A percentile compares a stretch with the other conserved stretches of the same genome.
Evolutionary conservation across 345 rosid species (phyloP).

Genomic region (Eucalyptus regnans): DNA sequence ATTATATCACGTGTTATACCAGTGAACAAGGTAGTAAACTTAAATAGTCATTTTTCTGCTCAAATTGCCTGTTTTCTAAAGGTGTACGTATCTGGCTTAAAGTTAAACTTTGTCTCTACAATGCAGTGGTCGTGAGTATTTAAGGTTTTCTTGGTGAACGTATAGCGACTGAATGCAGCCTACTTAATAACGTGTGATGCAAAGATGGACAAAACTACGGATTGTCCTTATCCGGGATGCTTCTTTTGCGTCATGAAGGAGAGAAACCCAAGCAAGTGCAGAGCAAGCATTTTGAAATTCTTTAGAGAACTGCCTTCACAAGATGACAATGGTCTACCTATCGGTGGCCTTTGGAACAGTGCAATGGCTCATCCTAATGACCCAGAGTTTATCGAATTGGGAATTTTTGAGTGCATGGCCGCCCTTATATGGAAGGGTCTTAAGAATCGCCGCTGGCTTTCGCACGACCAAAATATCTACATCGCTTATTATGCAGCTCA

Average conservation of each 20-base stretch:
- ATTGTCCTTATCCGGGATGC: conserved; percentile 95
- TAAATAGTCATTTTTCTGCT: not conserved
- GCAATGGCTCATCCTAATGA: conserved; percentile 99
- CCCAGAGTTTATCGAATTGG: conserved; percentile 90
- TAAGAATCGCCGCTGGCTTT: conserved; percentile 82
- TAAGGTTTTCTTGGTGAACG: not conserved
- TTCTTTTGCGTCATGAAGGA: conserved; percentile 99
- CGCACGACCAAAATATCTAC: conserved; percentile 93
- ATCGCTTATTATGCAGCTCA: conserved; percentile 97
- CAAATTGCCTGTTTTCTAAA: not conserved
- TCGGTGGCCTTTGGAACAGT: conserved; percentile 98
- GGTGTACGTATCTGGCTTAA: not conserved
- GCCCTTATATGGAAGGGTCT: conserved; percentile 93
- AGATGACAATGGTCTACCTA: conserved; percentile 93
- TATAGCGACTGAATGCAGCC: not conserved
- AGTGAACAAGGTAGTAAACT: not conserved
- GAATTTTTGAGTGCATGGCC: conserved; percentile 93
- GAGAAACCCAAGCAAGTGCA: conserved; percentile 83
- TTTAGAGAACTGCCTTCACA: conserved; percentile 88
- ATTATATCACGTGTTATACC: not conserved
- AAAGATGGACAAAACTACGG: conserved; percentile 66
- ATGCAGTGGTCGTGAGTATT: not conserved
- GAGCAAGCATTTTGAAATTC: conserved; percentile 82
- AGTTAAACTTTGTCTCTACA: not conserved
- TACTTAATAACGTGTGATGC: not conserved